These are phyloP conservation scores for Chrysanthemum seticuspe DNA, from an alignment of 129 eudicot genomes.

Conservation along the genomic window DNA sequence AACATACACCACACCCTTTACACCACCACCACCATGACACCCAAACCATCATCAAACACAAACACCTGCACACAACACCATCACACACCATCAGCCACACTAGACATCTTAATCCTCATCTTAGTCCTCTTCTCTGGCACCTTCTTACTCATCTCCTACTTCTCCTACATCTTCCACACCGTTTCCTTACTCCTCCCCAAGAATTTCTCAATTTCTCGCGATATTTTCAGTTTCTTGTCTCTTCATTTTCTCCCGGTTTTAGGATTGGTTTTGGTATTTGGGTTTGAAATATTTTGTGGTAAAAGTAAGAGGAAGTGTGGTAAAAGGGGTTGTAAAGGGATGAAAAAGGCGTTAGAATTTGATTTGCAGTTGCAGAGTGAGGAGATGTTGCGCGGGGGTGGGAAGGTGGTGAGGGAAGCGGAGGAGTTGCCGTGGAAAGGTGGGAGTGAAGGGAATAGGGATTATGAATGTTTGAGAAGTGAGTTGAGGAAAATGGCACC, in stretches of 20 bases:
- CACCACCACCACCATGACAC: constrained; percentile 42
- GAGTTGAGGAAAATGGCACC: constrained; percentile 99
- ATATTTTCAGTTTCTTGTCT: constrained; percentile 22
- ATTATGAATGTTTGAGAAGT: constrained; percentile 81
- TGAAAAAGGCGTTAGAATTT: constrained; percentile 81
- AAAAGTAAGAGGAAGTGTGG: constrained; percentile 60
- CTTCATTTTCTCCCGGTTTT: constrained; percentile 32
- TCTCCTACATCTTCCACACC: constrained; percentile 67
- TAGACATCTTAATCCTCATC: constrained; percentile 67
- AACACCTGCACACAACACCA: constrained; percentile 30
- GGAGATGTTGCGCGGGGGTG: constrained; percentile 48
- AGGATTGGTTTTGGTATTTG: constrained; percentile 32
- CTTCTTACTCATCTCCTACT: constrained; percentile 68
- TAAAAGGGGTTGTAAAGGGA: constrained; percentile 56
- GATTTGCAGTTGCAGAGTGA: constrained; percentile 90
- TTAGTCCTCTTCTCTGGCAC: constrained; percentile 77
- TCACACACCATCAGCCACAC: constrained; percentile 70
- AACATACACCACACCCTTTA: constrained; percentile 71
- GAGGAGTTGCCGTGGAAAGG: constrained; percentile 92
- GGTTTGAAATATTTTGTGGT: constrained; percentile 54
- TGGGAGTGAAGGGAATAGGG: constrained; percentile 62
- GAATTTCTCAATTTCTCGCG: constrained; percentile 29
- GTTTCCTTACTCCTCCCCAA: constrained; percentile 65
- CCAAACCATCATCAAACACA: constrained; percentile 35
- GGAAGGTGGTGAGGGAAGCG: constrained; percentile 44